Base-by-base conservation (phyloP, 2,329 filamentous ascomycete species). In the Ophiostoma angusticollis region DNA sequence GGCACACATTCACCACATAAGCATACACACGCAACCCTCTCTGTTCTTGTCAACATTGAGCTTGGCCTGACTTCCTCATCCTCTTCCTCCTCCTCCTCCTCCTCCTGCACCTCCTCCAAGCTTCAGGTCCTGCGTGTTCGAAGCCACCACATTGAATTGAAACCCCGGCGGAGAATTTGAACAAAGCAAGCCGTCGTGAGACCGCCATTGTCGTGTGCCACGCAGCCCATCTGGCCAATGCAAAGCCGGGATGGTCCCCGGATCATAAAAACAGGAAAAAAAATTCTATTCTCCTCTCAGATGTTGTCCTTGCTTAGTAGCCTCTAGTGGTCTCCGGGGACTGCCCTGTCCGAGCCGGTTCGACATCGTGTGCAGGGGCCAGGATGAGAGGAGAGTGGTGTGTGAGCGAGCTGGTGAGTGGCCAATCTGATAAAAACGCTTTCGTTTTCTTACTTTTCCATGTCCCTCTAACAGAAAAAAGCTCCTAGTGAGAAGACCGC, bases 91-190 rank as follows among this genome's bases (percentile, higher is more conserved):
- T 36, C 4, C 37, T 4, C 5, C 28, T 14, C n/a, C 36, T 39
- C 37, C 36, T 40, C 44, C 44, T 42, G 43, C 45, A 47, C 38
- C 17, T 37, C 40, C 28, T 38, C n/a, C n/a, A n/a, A n/a, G n/a
- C n/a, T n/a, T n/a, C n/a, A n/a, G n/a, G n/a, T n/a, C n/a, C n/a
- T n/a, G n/a, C n/a, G 16, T 42, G 39, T 14, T 41, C 40, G 29
- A 38, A 22, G 38, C 31, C 36, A 35, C 28, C 35, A 35, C 34
- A 38, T 45, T 44, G 45, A 50, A 50, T n/a, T n/a, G n/a, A n/a
- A n/a, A n/a, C 46, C 47, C 44, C 35, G 36, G 41, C 49, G 48
- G 49, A 46, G 47, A 51, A 50, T 48, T 51, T 44, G 39, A 37
- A 35, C 35, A 45, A 28, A 44, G 44, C 38, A 46, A 46, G 45